Conservation (phyloP, 2,329 filamentous ascomycete genomes). For the Colletotrichum endophyticum region DNA sequence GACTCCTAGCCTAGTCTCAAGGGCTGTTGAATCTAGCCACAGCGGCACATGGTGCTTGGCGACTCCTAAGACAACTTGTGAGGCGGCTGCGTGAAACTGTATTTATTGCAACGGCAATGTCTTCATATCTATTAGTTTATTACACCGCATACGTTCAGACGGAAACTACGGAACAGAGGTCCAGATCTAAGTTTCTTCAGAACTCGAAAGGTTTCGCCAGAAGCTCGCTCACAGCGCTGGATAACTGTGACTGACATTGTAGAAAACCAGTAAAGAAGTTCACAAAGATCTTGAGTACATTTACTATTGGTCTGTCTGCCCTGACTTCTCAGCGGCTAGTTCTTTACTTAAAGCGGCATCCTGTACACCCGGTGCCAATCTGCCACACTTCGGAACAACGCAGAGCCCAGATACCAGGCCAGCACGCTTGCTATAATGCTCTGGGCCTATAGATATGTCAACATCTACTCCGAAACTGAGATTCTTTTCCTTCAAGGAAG, state of each 20-base stretch:
- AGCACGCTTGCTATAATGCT: background rate
- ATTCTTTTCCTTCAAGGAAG: background rate
- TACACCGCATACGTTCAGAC: rapidly evolving
- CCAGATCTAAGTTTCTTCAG: background rate
- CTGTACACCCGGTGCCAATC: background rate
- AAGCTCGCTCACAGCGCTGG: background rate
- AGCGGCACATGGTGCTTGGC: no score
- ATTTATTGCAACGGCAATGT: no score
- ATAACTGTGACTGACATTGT: background rate
- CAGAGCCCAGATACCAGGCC: background rate
- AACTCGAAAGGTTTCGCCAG: background rate
- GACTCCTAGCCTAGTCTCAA: no score
- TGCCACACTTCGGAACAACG: background rate
- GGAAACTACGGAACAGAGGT: background rate
- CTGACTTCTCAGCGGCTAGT: background rate
- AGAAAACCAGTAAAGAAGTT: no score
- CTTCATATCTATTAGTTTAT: background rate
- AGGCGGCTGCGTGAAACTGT: no score
- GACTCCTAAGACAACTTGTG: no score
- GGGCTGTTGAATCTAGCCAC: no score
- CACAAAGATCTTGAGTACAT: no score
- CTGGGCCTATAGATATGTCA: background rate
- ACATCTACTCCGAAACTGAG: rapidly evolving
- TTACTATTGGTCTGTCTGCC: background rate
- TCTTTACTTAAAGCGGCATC: background rate